Conservation (phyloP, 2,329 filamentous ascomycete species). For the Trichoderma koningii region DNA sequence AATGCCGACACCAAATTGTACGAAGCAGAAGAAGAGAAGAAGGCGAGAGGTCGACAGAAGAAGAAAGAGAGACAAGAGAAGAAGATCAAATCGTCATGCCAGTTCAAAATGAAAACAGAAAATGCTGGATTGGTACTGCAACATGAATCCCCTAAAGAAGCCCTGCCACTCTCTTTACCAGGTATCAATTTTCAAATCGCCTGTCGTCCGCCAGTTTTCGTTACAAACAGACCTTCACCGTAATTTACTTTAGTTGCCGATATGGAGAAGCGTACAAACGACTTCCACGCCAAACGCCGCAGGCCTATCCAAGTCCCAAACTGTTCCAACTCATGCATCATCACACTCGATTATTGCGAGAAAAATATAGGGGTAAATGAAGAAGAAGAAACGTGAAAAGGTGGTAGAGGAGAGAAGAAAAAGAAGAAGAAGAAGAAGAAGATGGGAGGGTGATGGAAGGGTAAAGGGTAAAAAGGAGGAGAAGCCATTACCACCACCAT, state of each 20-base stretch:
- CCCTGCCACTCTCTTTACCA: conserved; percentile 20
- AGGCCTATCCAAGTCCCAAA: conserved; percentile 28
- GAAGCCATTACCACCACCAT: conserved; percentile 30
- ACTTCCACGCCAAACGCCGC: conserved; percentile 29
- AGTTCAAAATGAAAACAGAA: neutral
- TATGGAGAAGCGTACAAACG: conserved; percentile 26
- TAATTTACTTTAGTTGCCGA: conserved; percentile 24
- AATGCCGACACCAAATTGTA: neutral
- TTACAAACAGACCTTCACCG: conserved; percentile 22
- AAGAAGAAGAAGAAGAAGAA: conserved; percentile 21
- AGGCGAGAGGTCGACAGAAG: neutral
- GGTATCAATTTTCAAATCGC: conserved; percentile 26
- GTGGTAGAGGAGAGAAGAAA: neutral
- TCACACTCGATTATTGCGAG: conserved; percentile 26
- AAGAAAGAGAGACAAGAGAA: neutral
- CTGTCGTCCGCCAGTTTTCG: conserved; percentile 25
- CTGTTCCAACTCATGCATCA: conserved; percentile 22
- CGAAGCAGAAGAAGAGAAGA: neutral
- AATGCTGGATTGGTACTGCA: conserved; percentile 18
- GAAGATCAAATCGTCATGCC: conserved; percentile 9
- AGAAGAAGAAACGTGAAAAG: conserved; percentile 6
- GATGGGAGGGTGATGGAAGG: neutral
- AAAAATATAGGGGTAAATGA: conserved; percentile 1
- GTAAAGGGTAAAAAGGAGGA: neutral
- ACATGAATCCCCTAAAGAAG: conserved; percentile 8